Evolutionary conservation across 164 flowering plant species (phyloP).

Genomic region (Hamamelis virginiana): DNA sequence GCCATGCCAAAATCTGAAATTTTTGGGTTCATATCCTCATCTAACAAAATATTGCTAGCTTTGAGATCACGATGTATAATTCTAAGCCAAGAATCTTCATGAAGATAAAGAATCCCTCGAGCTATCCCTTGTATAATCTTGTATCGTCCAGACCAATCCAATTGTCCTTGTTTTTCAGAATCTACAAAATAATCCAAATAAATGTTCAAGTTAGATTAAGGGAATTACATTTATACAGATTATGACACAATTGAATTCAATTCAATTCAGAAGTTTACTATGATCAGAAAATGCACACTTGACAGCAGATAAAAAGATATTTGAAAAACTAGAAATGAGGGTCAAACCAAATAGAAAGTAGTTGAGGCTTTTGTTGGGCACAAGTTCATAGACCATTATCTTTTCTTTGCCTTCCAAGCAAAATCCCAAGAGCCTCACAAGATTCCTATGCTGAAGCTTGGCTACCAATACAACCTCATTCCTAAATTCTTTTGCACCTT

Average conservation of each 20-base stretch:
- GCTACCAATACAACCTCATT: conserved; percentile 31
- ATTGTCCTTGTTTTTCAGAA: conserved; percentile 9
- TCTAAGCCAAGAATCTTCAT: conserved; percentile 48
- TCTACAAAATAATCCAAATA: conserved; percentile 22
- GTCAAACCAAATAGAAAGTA: conserved; percentile 29
- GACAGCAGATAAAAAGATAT: not conserved
- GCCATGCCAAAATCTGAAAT: conserved; percentile 71
- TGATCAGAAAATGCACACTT: not conserved
- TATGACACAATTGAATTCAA: no score
- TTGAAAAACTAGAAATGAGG: not conserved
- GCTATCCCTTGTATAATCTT: conserved; percentile 57
- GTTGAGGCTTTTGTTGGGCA: conserved; percentile 46
- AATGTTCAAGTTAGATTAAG: not conserved
- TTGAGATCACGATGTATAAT: conserved; percentile 69
- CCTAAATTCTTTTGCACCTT: conserved; percentile 37
- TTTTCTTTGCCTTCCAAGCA: conserved; percentile 33
- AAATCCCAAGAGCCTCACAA: conserved; percentile 29
- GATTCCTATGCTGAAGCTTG: conserved; percentile 35
- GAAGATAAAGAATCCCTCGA: conserved; percentile 67
- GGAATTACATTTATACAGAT: not conserved
- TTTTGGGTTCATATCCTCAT: conserved; percentile 48
- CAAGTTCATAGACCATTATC: conserved; percentile 39
- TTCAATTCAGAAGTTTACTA: not conserved
- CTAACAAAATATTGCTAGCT: conserved; percentile 54
- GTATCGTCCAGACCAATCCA: conserved; percentile 48